Percentiles rank a stretch among this genome's conserved stretches.
phyloP scores from a whole-genome alignment of 192 early-diverging fungal genomes.

The Linnemannia elongata region DNA sequence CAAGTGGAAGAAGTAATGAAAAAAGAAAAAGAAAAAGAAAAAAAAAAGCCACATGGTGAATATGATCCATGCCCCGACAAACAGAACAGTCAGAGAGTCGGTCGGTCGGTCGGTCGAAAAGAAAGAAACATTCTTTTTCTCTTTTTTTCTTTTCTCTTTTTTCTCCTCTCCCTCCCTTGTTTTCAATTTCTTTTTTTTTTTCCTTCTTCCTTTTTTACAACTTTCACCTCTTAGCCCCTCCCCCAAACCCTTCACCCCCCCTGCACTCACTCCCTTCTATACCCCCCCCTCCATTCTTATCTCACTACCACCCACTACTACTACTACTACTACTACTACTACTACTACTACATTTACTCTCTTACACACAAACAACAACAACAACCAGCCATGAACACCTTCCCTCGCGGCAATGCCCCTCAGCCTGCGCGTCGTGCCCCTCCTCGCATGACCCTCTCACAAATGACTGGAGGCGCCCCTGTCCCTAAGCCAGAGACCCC shows the following conservation, averaged over 20 bases:
- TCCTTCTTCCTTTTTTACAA: not conserved
- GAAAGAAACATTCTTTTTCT: not conserved
- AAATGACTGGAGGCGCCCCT: slow-evolving; percentile 38
- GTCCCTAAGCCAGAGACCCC: slow-evolving; percentile 58
- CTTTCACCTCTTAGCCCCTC: not conserved
- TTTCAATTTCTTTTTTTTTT: no score
- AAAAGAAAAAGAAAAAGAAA: not conserved
- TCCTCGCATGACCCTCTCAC: slow-evolving; percentile 43
- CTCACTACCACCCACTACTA: not conserved
- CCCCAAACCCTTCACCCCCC: not conserved
- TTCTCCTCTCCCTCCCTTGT: not conserved
- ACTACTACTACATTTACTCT: not conserved
- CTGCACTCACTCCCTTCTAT: not conserved
- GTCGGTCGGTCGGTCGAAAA: not conserved
- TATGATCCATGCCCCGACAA: not conserved
- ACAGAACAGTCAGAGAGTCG: no score
- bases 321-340: not conserved
- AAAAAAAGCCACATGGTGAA: not conserved
- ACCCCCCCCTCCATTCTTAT: not conserved
- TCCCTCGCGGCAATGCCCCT: slow-evolving; percentile 38
- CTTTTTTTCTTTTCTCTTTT: not conserved
- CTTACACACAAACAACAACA: not conserved
- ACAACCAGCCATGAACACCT: slow-evolving; percentile 19
- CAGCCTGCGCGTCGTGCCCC: slow-evolving; percentile 29
- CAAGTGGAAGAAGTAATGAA: not conserved